Percentiles rank a stretch among this genome's conserved stretches.
phyloP scores from a whole-genome alignment of 192 early-diverging fungal genomes.

The Endogone sp. region DNA sequence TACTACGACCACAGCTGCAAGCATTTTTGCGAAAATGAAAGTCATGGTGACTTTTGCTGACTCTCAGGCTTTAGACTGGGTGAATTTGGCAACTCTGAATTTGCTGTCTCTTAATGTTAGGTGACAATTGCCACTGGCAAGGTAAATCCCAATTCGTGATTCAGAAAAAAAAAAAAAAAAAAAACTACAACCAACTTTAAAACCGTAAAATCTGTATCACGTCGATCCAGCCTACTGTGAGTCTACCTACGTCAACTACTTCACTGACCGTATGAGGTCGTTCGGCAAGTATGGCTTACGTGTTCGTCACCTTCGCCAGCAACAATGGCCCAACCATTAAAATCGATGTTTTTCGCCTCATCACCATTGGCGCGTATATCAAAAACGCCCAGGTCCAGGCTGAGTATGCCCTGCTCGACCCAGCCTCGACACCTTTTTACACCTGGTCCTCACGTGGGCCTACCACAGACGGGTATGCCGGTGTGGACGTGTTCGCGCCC shows the following conservation, averaged over 20 bases:
- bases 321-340: slow-evolving; percentile 91
- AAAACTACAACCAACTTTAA: too few species aligned
- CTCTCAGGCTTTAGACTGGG: too few species aligned
- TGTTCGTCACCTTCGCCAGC: slow-evolving; percentile 87
- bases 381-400: slow-evolving; percentile 81
- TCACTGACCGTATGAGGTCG: slow-evolving; percentile 77
- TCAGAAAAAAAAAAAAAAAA: too few species aligned
- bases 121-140: too few species aligned
- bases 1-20: too few species aligned
- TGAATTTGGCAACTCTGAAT: too few species aligned
- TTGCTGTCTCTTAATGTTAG: too few species aligned
- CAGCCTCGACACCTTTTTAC: slow-evolving; percentile 71
- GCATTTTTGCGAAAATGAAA: too few species aligned
- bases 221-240: slow-evolving; percentile 74
- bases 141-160: too few species aligned
- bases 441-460: slow-evolving; percentile 93
- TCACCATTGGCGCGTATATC: slow-evolving; percentile 91
- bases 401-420: slow-evolving; percentile 80
- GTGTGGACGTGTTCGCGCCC: slow-evolving; percentile 79
- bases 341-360: slow-evolving; percentile 68
- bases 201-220: slow-evolving; percentile 90
- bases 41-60: too few species aligned
- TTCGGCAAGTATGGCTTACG: slow-evolving; percentile 76
- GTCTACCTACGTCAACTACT: slow-evolving; percentile 73
- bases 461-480: slow-evolving; percentile 76